These are phyloP conservation scores for Phytomonas francai DNA, from an alignment of 208 protist genomes.

Conservation along the genomic window DNA sequence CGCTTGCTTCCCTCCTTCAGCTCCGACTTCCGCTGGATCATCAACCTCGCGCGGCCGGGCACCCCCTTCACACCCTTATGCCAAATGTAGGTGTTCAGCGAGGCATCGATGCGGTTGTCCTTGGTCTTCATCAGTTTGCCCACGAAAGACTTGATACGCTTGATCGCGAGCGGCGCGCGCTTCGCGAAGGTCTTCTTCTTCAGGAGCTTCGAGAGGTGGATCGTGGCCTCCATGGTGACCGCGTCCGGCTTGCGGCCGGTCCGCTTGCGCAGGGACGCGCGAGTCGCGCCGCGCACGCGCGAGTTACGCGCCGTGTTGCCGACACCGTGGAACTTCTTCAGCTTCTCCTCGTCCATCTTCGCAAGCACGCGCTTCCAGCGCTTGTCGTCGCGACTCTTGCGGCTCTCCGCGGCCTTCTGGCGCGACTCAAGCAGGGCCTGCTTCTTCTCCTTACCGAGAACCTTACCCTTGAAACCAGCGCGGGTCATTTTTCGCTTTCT, in stretches of 20 bases:
- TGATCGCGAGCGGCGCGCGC: conserved; percentile 94
- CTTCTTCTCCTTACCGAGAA: conserved; percentile 84
- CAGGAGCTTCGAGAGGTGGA: conserved; percentile 96
- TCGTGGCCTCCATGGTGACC: conserved; percentile 94
- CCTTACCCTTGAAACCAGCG: conserved; percentile 71
- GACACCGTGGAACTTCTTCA: conserved; percentile 80
- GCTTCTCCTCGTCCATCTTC: conserved; percentile 82
- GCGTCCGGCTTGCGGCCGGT: conserved; percentile 80
- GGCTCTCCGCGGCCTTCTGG: conserved; percentile 61
- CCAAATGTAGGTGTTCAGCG: conserved; percentile 97
- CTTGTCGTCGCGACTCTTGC: conserved; percentile 82
- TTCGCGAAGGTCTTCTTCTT: conserved; percentile 96
- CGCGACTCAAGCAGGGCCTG: conserved; percentile 58
- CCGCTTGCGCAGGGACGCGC: conserved; percentile 75
- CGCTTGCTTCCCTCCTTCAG: conserved; percentile 71
- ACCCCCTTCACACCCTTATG: conserved; percentile 92
- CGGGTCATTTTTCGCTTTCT: conserved; percentile 36
- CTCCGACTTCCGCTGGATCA: conserved; percentile 85
- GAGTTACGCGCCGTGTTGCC: conserved; percentile 84
- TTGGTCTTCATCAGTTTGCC: conserved; percentile 94
- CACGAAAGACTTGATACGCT: conserved; percentile 94
- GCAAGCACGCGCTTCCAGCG: conserved; percentile 84
- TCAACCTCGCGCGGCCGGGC: conserved; percentile 93
- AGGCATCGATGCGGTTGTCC: conserved; percentile 96
- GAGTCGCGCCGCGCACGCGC: conserved; percentile 73